phyloP scores from a whole-genome alignment of 805 yeast species.

The Pichia deserticola region DNA sequence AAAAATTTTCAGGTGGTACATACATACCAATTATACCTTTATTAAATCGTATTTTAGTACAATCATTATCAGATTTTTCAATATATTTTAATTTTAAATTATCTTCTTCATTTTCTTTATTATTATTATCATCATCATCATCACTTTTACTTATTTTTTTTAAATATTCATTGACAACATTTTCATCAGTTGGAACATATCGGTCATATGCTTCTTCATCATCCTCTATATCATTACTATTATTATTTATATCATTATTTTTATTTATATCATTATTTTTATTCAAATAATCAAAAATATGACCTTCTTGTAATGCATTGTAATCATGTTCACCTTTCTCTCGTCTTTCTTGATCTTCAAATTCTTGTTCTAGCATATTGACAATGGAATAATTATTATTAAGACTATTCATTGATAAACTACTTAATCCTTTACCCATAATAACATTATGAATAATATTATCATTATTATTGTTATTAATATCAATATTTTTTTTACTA shows the following conservation, averaged over 20 bases:
- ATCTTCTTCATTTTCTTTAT: neutral
- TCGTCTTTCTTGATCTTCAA: constrained; percentile 1
- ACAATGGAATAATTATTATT: neutral
- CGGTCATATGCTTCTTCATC: constrained; percentile 27
- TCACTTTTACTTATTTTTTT: neutral
- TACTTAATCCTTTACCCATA: too few relatives aligned
- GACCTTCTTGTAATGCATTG: neutral
- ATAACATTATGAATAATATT: neutral
- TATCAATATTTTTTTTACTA: neutral
- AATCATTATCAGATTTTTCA: constrained; percentile 3
- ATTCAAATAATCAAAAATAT: neutral
- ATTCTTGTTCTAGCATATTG: neutral
- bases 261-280: neutral
- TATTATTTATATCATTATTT: neutral
- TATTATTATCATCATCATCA: constrained; percentile 1
- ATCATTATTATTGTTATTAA: neutral
- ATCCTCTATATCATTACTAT: constrained; percentile 2
- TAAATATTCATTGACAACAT: constrained; percentile 15
- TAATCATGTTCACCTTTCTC: constrained; percentile 3
- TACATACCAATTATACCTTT: constrained; percentile 14
- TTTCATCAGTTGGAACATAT: constrained; percentile 24
- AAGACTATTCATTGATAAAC: too few relatives aligned
- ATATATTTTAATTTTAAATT: constrained; percentile 2
- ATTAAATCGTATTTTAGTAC: constrained; percentile 7
- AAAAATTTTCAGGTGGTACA: constrained; percentile 85